Evolutionary conservation across 257 asterid species (phyloP), one percentile per base, ranked within the genome.

Genomic region (Solanum verrucosum): DNA sequence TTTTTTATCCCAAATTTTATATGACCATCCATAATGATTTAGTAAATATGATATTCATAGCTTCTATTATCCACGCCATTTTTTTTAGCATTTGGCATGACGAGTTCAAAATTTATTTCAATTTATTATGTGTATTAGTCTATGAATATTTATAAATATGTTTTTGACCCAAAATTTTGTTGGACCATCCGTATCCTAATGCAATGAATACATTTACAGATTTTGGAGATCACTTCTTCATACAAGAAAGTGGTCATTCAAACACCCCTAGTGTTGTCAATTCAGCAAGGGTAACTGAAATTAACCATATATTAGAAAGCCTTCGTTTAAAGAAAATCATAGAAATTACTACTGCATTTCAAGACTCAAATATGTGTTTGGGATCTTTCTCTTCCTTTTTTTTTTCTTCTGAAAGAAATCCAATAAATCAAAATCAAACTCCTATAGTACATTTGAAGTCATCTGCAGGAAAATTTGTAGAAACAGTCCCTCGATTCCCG

Each of bases 211-310:
- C 67, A 21, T 59, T 21, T 7, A 59, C 68, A 60, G 68, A 60
- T 60, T 60, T 21, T 70, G 42, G 25, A 31, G n/a, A 71, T 18
- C 79, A 72, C 2, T 33, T 31, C n/a, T 16, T 18, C 82, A 21
- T 20, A 74, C 49, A 20, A 74, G 31, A 35, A 73, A 20, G 18
- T 10, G 27, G 46, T 37, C 29, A 98, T 94, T 79, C 65, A 42
- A 42, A 79, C 65, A 79, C 38, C 38, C 84, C 35, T 14, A 42
- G 14, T 25, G n/a, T 79, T 44, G 15, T 79, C 25, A 12, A 44
- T 77, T 23, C 33, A 40, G 44, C 7, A 16, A 72, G 18, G 84
- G 59, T 8, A 6, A 75, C 83, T 37, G 33, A 75, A 37, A 38
- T n/a, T 23, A 12, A 38, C 84, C 84, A 63, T 63, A 12, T 38